Base-by-base conservation (phyloP, 1,284 basidiomycete species). In the Macrocybe sp. region DNA sequence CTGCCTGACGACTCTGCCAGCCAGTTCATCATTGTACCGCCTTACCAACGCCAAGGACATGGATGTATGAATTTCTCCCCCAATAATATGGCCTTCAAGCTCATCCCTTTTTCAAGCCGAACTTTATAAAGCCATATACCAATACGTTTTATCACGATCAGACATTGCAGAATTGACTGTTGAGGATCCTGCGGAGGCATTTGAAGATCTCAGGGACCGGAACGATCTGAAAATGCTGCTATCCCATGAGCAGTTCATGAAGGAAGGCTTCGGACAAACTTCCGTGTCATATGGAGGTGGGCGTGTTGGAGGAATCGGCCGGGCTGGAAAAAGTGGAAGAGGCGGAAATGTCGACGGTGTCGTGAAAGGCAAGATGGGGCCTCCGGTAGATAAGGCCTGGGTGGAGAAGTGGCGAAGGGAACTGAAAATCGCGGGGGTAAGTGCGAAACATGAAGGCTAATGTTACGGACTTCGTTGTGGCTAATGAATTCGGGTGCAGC, bases 161-260 rank as follows among this genome's bases (percentile, higher is more conserved):
- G 71, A 78, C 38, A 83, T 97, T 32, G 83, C 86, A 7, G 96
- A 99, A 65, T 72, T 99, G 45, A 97, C 94, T 0, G 89, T 99
- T 14, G 96, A 99, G 70, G 96, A 99, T 64, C 96, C 96, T 0
- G 92, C 92, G 0, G 96, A 99, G 67, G 88, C 90, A 7, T 96
- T 97, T 61, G 94, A 97, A 63, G 92, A 97, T 61, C 75, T 99
- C 46, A 79, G 96, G 33, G 97, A 99, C 68, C 84, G 89, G 43
- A 90, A 90, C 59, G 97, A 99, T 64, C 76, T 99, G 28, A 74
- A 79, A 51, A 87, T 89, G 75, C 74, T 98, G n/a, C 72, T 91
- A 14, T 64, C 70, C 0, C 69, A 85, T 52, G 68, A 77, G 50
- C 69, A 68, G 40, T 89, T 92, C 64, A 79, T 86, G 73, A 63